Conservation (phyloP, 441 rosid genomes). For the Aquilaria agallochum region DNA sequence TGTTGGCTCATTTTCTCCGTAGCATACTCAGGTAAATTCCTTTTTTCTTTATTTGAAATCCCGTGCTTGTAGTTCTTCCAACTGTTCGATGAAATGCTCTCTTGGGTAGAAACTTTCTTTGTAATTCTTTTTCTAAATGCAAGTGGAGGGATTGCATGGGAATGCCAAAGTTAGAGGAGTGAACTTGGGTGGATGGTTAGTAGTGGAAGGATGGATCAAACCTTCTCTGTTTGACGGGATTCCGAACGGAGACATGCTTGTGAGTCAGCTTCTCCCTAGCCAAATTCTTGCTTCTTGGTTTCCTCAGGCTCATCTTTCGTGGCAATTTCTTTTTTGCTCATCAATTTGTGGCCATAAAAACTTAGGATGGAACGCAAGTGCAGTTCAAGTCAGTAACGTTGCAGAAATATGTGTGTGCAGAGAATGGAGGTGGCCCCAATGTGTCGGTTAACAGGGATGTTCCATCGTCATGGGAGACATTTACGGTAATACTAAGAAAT, state of each 20-base stretch:
- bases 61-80: conserved; percentile 6
- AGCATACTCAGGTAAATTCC: conserved; percentile 37
- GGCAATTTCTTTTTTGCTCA: conserved; percentile 6
- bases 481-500: conserved; percentile 38
- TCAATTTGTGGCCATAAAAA: conserved; percentile 9
- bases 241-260: conserved; percentile 77
- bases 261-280: conserved; percentile 31
- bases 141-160: conserved; percentile 57
- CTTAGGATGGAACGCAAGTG: conserved; percentile 72
- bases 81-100: too few relatives aligned
- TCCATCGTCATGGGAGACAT: conserved; percentile 74
- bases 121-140: conserved; percentile 9
- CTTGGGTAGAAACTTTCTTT: background rate
- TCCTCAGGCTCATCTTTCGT: conserved; percentile 6
- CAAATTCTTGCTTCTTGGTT: conserved; percentile 1
- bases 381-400: conserved; percentile 52
- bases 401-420: conserved; percentile 61
- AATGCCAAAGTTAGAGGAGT: conserved; percentile 71
- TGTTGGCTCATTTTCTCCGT: conserved; percentile 33
- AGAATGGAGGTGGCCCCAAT: conserved; percentile 61
- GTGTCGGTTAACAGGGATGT: conserved; percentile 50
- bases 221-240: conserved; percentile 72
- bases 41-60: background rate
- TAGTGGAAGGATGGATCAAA: conserved; percentile 83
- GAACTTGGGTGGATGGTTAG: conserved; percentile 85